Conservation (phyloP, 1,284 basidiomycete species). For the Ustilago shanxiensis region DNA sequence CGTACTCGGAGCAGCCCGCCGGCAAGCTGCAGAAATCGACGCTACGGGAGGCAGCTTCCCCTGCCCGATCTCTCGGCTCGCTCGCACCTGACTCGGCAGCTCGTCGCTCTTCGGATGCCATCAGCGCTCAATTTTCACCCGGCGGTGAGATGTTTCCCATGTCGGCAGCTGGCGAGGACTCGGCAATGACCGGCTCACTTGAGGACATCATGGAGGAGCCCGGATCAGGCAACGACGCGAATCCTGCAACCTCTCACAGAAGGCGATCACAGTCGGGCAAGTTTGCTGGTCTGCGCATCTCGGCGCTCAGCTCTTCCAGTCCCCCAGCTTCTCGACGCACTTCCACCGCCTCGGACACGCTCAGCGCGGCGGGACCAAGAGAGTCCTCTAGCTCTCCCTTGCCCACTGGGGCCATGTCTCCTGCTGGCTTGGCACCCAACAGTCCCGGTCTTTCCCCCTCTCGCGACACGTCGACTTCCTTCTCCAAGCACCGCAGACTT, state of each 20-base stretch:
- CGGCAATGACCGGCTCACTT: slow-evolving; percentile 23
- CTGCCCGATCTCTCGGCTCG: neutral
- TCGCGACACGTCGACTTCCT: slow-evolving; percentile 21
- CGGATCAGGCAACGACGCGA: neutral
- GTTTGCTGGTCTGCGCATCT: slow-evolving; percentile 47
- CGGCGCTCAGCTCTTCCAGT: slow-evolving; percentile 27
- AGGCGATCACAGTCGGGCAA: slow-evolving; percentile 47
- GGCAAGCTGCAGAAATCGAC: slow-evolving; percentile 31
- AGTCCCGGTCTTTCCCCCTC: slow-evolving; percentile 14
- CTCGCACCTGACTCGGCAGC: slow-evolving; percentile 7
- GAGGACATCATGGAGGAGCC: slow-evolving; percentile 53
- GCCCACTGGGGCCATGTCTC: slow-evolving; percentile 43
- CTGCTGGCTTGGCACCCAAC: slow-evolving; percentile 14
- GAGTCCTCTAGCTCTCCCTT: slow-evolving; percentile 32
- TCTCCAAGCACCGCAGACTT: slow-evolving; percentile 44
- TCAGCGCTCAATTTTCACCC: slow-evolving; percentile 8
- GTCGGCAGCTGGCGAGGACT: slow-evolving; percentile 15
- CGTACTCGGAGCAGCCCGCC: slow-evolving; percentile 39
- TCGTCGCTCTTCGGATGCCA: neutral
- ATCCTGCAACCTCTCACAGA: neutral
- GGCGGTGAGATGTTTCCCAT: slow-evolving; percentile 21
- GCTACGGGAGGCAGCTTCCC: slow-evolving; percentile 11
- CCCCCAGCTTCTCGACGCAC: slow-evolving; percentile 23
- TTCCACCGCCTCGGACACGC: slow-evolving; percentile 19
- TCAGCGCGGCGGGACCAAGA: slow-evolving; percentile 2